Conservation (phyloP, 2,329 filamentous ascomycete species). For the Neonectria sp. region DNA sequence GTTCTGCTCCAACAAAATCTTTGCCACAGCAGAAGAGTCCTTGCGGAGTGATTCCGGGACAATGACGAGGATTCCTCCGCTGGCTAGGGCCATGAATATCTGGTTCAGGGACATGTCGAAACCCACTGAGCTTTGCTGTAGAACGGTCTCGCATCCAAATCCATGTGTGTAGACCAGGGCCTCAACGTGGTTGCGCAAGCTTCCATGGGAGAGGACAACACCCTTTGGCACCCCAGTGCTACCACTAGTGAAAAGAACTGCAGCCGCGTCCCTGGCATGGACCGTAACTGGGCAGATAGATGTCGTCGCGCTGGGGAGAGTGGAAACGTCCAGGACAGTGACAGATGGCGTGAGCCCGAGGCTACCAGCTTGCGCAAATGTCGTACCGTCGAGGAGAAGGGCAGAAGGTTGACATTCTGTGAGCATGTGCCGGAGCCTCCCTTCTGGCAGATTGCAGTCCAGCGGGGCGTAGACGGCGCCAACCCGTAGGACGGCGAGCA, state of each 20-base stretch:
- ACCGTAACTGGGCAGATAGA: not conserved
- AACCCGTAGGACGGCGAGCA: too few relatives aligned
- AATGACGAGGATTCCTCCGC: conserved; percentile 27
- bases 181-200: conserved; percentile 49
- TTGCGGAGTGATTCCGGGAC: conserved; percentile 1
- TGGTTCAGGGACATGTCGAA: conserved; percentile 31
- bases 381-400: not conserved
- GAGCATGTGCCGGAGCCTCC: not conserved
- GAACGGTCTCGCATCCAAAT: conserved; percentile 44
- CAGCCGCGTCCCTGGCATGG: not conserved
- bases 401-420: not conserved
- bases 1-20: conserved; percentile 17
- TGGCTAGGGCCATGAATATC: conserved; percentile 16
- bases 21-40: conserved; percentile 15
- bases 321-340: not conserved
- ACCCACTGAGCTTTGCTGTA: conserved; percentile 43
- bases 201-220: conserved; percentile 51
- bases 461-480: not conserved
- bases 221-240: conserved; percentile 59
- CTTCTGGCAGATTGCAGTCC: not conserved
- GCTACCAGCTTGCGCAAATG: not conserved
- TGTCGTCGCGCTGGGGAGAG: not conserved
- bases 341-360: not conserved
- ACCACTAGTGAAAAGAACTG: conserved; percentile 52
- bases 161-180: conserved; percentile 32